Percentiles rank a stretch among this genome's conserved stretches.
These are phyloP conservation scores for Chrysanthemum makinoi DNA, from an alignment of 129 eudicot genomes.

Conservation along the genomic window DNA sequence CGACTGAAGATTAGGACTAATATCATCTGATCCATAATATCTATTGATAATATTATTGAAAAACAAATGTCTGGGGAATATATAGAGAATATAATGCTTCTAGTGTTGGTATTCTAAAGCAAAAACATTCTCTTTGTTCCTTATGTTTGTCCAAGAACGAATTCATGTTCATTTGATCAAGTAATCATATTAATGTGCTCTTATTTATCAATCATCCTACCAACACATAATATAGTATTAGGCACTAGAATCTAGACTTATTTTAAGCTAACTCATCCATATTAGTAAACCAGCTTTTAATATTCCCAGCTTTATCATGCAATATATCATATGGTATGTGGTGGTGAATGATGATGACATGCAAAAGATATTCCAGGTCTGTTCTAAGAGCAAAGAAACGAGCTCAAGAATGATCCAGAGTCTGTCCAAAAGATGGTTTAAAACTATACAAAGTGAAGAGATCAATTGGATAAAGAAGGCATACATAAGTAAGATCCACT, in stretches of 20 bases:
- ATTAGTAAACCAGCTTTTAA: background rate
- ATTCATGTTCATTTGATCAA: background rate
- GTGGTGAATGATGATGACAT: background rate
- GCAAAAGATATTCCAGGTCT: background rate
- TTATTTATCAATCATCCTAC: constrained; percentile 5
- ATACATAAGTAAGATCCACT: background rate
- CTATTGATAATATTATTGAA: background rate
- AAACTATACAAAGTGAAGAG: constrained; percentile 4
- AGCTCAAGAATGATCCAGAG: background rate
- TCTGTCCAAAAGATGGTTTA: no score
- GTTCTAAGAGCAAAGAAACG: background rate
- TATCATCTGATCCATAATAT: background rate
- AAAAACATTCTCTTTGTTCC: background rate
- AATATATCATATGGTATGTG: background rate
- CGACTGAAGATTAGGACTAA: no score
- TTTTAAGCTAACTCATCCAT: background rate
- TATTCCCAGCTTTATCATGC: constrained; percentile 6
- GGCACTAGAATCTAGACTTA: background rate
- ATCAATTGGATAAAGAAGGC: constrained; percentile 5
- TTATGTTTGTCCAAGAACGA: background rate
- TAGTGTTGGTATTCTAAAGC: no score
- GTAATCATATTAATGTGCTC: background rate
- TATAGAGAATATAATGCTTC: no score
- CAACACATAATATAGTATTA: background rate
- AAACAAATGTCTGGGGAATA: no score